Evolutionary conservation across 2,329 filamentous ascomycete species (phyloP), one percentile per base, ranked within the genome.

Genomic region (Colletotrichum destructivum): DNA sequence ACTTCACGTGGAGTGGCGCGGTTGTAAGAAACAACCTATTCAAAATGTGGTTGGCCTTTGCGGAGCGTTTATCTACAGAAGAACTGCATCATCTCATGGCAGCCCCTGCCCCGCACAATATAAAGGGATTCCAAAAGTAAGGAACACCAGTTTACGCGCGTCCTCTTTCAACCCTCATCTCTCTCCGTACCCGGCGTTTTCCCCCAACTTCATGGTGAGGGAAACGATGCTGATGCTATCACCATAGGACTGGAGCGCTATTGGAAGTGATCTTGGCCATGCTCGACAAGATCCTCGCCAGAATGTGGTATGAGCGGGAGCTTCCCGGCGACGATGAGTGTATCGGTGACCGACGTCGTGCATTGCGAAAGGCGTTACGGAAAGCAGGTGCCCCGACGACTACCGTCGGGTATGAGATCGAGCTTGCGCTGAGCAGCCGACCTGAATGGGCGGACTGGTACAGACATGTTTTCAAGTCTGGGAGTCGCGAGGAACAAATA

Each of bases 361-460:
- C 11, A 40, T 21, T 56, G 6, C 35, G 31, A 40, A 1, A 0
- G 35, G 54, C 49, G 7, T 13, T 35, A 16, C 18, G 11, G 13
- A 2, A 4, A 12, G 4, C 35, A 2, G 54, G 54, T 11, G 18
- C 12, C 18, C 31, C 54, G 12, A 1, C 0, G 18, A 15, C 2
- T 12, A 8, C n/a, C 4, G 3, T 15, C 4, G 15, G 2, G n/a
- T 11, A 2, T 15, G 11, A 56, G 16, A 56, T 56, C 11, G 1
- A 16, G 3, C 1, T 2, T 40, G 16, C 5, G 31, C 38, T 56
- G 54, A 13, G 8, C 12, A 21, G 15, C 21, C 35, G 54, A 7
- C n/a, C 18, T 40, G 35, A 56, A 56, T 56, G 54, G 35, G 54
- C 31, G 9, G 18, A 16, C 12, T 56, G 54, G 54, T 56, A 40